Evolutionary conservation across 495 filamentous ascomycete species (phyloP).

Genomic region (Tuber melanosporum): DNA sequence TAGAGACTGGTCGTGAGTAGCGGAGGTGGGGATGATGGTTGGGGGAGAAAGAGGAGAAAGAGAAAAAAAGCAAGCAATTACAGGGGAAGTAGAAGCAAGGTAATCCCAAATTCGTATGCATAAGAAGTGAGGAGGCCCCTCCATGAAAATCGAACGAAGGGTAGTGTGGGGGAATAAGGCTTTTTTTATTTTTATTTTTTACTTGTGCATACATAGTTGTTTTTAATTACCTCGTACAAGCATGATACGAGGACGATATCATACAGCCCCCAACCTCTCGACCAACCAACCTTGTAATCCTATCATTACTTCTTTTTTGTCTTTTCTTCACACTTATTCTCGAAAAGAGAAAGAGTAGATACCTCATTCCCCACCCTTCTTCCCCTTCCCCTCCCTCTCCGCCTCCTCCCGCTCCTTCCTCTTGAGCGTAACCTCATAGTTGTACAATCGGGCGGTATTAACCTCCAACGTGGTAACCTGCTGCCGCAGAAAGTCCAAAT

Average conservation of each 20-base stretch:
- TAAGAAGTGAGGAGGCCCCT: not conserved
- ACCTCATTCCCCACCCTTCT: constrained; percentile 19
- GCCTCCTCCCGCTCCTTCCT: constrained; percentile 65
- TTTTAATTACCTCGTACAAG: not conserved
- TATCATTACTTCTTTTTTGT: not conserved
- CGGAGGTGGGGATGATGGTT: not conserved
- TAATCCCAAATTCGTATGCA: not conserved
- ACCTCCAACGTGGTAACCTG: constrained; percentile 99
- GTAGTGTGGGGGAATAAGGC: not conserved
- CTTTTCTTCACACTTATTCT: not conserved
- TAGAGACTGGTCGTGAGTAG: not conserved
- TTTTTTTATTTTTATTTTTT: not conserved
- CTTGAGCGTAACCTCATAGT: constrained; percentile 94
- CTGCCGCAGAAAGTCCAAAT: constrained; percentile 89
- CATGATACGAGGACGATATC: not conserved
- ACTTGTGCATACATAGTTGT: not conserved
- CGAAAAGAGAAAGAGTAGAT: not conserved
- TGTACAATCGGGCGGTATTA: constrained; percentile 92
- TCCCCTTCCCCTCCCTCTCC: constrained; percentile 24
- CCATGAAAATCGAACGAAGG: not conserved
- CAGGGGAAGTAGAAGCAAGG: not conserved
- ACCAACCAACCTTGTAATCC: not conserved
- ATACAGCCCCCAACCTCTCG: not conserved
- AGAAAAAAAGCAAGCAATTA: not conserved
- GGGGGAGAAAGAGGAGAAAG: not conserved